phyloP scores from a whole-genome alignment of 441 rosid genomes.

The Adansonia madagascariensis region DNA sequence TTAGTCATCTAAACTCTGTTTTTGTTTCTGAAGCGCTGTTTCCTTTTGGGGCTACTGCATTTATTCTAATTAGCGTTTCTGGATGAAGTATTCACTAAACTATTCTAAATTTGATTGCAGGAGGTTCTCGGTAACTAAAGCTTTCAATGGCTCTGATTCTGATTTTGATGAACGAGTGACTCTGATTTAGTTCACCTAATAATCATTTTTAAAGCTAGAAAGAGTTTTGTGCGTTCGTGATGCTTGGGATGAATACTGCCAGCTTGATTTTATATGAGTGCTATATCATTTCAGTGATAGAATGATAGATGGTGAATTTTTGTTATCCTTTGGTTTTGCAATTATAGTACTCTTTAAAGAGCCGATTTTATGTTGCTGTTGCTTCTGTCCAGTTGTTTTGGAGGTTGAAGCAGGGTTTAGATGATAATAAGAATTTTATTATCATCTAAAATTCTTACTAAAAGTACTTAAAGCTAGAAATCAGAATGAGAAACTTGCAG shows the following conservation, averaged over 20 bases:
- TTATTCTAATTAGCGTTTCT: background rate
- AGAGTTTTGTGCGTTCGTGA: background rate
- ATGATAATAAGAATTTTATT: too few relatives aligned
- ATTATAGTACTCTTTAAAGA: background rate
- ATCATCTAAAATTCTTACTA: too few relatives aligned
- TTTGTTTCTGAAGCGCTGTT: background rate
- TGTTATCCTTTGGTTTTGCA: background rate
- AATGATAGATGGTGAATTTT: background rate
- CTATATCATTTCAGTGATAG: background rate
- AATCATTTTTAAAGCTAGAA: background rate
- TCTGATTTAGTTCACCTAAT: background rate
- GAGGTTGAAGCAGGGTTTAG: background rate
- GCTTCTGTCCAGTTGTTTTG: background rate
- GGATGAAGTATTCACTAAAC: background rate
- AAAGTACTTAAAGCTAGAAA: background rate
- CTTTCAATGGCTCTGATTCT: background rate
- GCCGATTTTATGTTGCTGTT: background rate
- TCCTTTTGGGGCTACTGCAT: background rate
- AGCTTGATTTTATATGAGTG: background rate
- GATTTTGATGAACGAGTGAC: background rate
- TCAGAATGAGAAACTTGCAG: background rate
- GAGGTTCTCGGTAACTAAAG: background rate
- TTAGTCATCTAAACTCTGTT: background rate
- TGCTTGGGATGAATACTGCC: background rate
- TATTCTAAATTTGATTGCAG: background rate